Base-by-base conservation (phyloP, 208 protist genomes). In the Leishmania arabica region DNA sequence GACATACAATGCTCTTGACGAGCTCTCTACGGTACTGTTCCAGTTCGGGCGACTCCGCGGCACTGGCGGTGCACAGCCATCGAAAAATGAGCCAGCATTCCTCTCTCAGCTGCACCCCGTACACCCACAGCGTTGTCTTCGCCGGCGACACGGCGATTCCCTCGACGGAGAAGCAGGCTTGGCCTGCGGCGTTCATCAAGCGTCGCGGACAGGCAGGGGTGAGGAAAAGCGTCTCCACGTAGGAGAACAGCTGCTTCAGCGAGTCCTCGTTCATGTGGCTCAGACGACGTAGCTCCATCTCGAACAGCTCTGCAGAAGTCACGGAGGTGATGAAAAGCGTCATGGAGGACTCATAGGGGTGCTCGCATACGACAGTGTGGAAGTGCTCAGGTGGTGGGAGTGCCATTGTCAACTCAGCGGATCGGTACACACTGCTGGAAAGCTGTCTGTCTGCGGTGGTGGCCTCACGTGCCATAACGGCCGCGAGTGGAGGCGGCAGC, bases 261-360 rank as follows among this genome's bases (percentile, higher is more conserved):
- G 77, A 66, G 4, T 58, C 49, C 9, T 80, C 65, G 24, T 53
- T 53, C 27, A 90, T 47, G 60, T 60, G 60, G 58, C 64, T n/a
- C 58, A 85, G 27, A 42, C 54, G 83, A 24, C 80, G 88, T 64
- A 94, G 77, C 83, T 95, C 91, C 85, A 95, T 51, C 60, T 95
- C 91, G 74, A 90, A 91, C 2, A 89, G 19, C 5, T 89, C 77
- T 54, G 53, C 34, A 0, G 65, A 53, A 2, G 66, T 69, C 27
- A 15, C 7, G 9, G 64, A 62, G 17, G 82, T 27, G 81, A 90
- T 81, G 70, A 93, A 91, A 4, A 95, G 78, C 0, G 84, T 95
- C 66, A 92, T 68, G 65, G 79, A 88, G 1, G 76, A 31, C 65
- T 92, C 89, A 27, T 77, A 64, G 19, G 75, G 53, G 81, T 95